phyloP scores from a whole-genome alignment of 2,329 filamentous ascomycete species.

The Ceratocystis smalleyi region DNA sequence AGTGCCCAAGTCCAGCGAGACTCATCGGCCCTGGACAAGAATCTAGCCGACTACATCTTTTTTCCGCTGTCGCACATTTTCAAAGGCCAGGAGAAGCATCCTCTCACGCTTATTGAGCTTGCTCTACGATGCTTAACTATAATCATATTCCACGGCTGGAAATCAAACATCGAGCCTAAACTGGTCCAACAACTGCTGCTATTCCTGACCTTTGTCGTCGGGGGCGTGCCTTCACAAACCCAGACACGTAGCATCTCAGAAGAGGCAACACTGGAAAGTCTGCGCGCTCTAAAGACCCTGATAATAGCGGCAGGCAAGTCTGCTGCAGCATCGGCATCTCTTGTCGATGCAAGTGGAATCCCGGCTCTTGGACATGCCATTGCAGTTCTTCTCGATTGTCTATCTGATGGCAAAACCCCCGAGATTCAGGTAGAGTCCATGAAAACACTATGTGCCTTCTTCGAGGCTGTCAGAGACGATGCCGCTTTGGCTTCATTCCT shows the following conservation, averaged over 20 bases:
- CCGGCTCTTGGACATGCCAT: constrained; percentile 72
- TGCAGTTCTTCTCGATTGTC: constrained; percentile 60
- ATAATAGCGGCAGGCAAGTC: constrained; percentile 43
- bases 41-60: constrained; percentile 85
- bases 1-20: constrained; percentile 30
- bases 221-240: constrained; percentile 48
- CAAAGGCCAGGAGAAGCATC: constrained; percentile 54
- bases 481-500: constrained; percentile 72
- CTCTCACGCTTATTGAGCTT: constrained; percentile 57
- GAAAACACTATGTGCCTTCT: constrained; percentile 45
- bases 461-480: constrained; percentile 49
- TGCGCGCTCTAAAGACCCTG: constrained; percentile 52
- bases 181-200: constrained; percentile 75
- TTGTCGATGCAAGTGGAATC: constrained; percentile 44
- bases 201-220: constrained; percentile 65
- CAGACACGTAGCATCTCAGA: constrained; percentile 40
- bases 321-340: constrained; percentile 32
- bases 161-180: constrained; percentile 49
- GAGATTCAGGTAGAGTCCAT: constrained; percentile 59
- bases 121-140: constrained; percentile 59
- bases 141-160: constrained; percentile 68
- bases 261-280: constrained; percentile 58
- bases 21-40: constrained; percentile 49
- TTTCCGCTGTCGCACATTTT: constrained; percentile 84
- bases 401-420: constrained; percentile 47